Evolutionary conservation across 805 yeast genomes (phyloP).

Genomic region (Komagataella kurtzmanii): DNA sequence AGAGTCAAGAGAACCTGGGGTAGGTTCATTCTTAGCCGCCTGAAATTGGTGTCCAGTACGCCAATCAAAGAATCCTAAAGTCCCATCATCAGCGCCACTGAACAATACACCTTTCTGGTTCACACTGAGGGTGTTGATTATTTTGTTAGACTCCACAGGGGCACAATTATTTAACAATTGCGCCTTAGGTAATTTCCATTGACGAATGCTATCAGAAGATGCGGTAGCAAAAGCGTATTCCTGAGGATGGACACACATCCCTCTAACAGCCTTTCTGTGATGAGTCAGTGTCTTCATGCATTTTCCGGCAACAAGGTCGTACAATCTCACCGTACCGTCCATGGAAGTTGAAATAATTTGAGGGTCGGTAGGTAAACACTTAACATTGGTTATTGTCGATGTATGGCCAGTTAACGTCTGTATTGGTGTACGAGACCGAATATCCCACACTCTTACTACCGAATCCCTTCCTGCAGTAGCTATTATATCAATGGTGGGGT

Average conservation of each 20-base stretch:
- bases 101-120: slow-evolving; percentile 51
- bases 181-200: slow-evolving; percentile 78
- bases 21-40: slow-evolving; percentile 31
- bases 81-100: slow-evolving; percentile 79
- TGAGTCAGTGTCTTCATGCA: slow-evolving; percentile 65
- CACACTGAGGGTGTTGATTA: slow-evolving; percentile 53
- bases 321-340: slow-evolving; percentile 77
- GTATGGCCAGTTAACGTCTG: slow-evolving; percentile 76
- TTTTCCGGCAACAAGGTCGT: slow-evolving; percentile 81
- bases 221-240: slow-evolving; percentile 71
- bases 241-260: slow-evolving; percentile 51
- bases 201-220: slow-evolving; percentile 67
- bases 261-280: slow-evolving; percentile 72
- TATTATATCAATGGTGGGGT: slow-evolving; percentile 74
- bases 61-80: slow-evolving; percentile 69
- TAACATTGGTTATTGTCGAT: slow-evolving; percentile 57
- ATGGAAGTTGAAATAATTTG: slow-evolving; percentile 74
- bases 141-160: slow-evolving; percentile 22
- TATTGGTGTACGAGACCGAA: slow-evolving; percentile 62
- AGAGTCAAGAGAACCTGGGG: slow-evolving; percentile 60
- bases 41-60: slow-evolving; percentile 53
- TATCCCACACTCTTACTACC: slow-evolving; percentile 86
- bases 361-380: slow-evolving; percentile 63
- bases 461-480: slow-evolving; percentile 87
- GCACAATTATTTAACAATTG: slow-evolving; percentile 45